Evolutionary conservation across 2,329 filamentous ascomycete species (phyloP), one percentile per base, ranked within the genome.

Genomic region (Emmonsiellopsis sp.): DNA sequence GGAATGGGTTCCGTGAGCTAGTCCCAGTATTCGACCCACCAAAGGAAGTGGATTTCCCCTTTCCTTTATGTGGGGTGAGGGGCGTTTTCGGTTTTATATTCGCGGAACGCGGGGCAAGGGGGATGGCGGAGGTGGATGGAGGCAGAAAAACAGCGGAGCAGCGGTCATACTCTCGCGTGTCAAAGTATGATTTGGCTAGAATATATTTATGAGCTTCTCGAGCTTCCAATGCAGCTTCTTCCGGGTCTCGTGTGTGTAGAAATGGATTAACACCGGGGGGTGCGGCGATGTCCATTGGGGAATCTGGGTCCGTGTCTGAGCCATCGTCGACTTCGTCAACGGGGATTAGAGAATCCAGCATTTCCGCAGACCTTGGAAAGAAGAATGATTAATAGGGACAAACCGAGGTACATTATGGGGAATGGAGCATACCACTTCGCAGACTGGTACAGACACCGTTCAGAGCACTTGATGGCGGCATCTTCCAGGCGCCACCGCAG

Each of bases 371-470:
- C 92, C 92, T 96, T 66, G 40, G 57, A 15, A 41, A 46, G 34
- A 5, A 35, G 38, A 52, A 58, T 50, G 26, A 26, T 38, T 32
- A 30, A 11, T 40, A 13, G 7, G 47, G 16, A 8, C 35, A 30
- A 31, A 8, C 30, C 11, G 13, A 13, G 20, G n/a, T 10, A 8
- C 20, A 40, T 13, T 40, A 15, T 32, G 49, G 40, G 31, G 34
- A 49, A 51, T 13, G 50, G 38, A 15, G 35, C 64, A 38, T 65
- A 95, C 93, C 93, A 98, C 83, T 97, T 97, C 31, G 93, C 86
- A 6, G 92, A 93, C 64, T 96, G 91, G 66, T 96, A 97, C 10
- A 98, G 80, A 69, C 93, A 95, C 68, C 93, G 79, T 68, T 98
- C 93, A 1, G 90, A 95, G 73, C 91, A 97, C 67, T 90, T 90